Conservation (phyloP, 495 filamentous ascomycete species). For the Echria macrotheca region DNA sequence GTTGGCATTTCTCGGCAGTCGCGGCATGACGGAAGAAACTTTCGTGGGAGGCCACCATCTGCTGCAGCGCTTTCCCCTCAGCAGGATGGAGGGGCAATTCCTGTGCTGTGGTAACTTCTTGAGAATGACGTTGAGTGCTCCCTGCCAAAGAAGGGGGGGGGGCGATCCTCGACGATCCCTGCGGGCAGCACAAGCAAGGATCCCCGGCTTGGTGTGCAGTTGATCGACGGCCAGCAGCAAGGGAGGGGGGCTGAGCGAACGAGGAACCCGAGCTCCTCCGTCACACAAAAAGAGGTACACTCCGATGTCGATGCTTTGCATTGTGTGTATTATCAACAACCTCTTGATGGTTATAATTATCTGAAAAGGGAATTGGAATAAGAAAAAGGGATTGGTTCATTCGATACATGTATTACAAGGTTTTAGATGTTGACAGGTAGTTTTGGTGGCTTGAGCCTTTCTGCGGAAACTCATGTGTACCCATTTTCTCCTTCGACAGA, state of each 20-base stretch:
- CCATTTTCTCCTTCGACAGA: no score
- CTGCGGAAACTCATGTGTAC: no score
- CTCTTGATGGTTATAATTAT: no score
- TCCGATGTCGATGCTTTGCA: not conserved
- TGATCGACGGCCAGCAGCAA: slow-evolving; percentile 8
- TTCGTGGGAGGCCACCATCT: not conserved
- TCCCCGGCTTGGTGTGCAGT: slow-evolving; percentile 7
- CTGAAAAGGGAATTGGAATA: no score
- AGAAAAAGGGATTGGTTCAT: no score
- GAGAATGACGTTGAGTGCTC: not conserved
- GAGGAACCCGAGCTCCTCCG: not conserved
- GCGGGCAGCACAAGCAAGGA: slow-evolving; percentile 4
- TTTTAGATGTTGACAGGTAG: no score
- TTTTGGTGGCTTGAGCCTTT: no score
- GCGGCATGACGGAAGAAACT: not conserved
- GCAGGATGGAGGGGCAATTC: no score
- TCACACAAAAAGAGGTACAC: slow-evolving; percentile 1
- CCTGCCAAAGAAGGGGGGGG: not conserved
- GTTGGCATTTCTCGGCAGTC: not conserved
- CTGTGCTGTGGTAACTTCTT: not conserved
- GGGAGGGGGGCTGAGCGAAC: not conserved
- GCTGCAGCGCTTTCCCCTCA: not conserved
- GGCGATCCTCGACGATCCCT: slow-evolving; percentile 1
- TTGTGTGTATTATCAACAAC: no score
- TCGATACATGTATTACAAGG: no score